Conservation (phyloP, 73 alveolate genomes). For the Tetrahymena malaccensis region DNA sequence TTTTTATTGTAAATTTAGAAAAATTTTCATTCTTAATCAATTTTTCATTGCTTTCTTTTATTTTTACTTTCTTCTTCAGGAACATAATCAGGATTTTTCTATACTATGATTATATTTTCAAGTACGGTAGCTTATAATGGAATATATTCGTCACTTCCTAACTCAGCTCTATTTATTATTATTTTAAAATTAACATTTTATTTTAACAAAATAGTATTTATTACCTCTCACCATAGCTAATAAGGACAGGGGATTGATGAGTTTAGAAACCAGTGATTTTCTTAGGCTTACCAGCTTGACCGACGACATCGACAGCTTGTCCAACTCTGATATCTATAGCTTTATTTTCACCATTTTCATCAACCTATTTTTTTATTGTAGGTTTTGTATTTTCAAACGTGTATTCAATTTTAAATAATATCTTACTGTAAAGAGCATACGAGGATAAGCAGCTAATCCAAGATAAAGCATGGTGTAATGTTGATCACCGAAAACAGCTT, state of each 20-base stretch:
- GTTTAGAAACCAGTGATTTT: slow-evolving; percentile 91
- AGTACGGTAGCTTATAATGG: slow-evolving; percentile 65
- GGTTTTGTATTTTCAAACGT: not conserved
- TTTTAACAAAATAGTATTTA: not conserved
- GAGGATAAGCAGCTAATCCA: slow-evolving; percentile 86
- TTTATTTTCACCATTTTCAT: slow-evolving; percentile 70
- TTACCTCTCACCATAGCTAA: slow-evolving; percentile 80
- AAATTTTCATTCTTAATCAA: not conserved
- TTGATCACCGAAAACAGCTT: slow-evolving; percentile 59
- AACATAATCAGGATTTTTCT: slow-evolving; percentile 79
- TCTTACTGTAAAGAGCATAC: slow-evolving; percentile 80
- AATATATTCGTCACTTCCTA: slow-evolving; percentile 82
- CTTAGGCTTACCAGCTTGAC: slow-evolving; percentile 95
- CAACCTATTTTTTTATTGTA: not conserved
- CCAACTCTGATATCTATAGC: slow-evolving; percentile 80
- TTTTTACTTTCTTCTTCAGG: slow-evolving; percentile 28
- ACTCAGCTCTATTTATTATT: slow-evolving; percentile 53
- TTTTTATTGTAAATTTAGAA: not conserved
- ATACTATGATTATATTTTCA: slow-evolving; percentile 82
- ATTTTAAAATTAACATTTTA: not conserved
- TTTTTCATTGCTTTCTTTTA: not conserved
- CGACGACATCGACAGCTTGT: slow-evolving; percentile 94
- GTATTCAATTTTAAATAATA: not conserved
- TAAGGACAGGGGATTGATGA: slow-evolving; percentile 86
- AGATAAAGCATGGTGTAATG: slow-evolving; percentile 78